Evolutionary conservation across 2,329 filamentous ascomycete species (phyloP).

Genomic region (Aschersonia sp.): DNA sequence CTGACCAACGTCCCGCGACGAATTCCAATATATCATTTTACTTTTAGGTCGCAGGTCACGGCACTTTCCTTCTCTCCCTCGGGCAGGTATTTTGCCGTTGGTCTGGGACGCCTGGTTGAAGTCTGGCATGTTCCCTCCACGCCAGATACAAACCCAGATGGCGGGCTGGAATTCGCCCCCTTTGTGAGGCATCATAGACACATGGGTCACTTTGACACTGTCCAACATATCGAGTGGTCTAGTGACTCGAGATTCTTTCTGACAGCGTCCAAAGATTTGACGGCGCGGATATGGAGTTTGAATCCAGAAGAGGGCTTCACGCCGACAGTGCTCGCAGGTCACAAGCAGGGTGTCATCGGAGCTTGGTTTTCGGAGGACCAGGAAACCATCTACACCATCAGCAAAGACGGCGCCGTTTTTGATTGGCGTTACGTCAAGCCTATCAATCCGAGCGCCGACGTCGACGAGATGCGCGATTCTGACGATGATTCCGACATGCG

Average conservation of each 20-base stretch:
- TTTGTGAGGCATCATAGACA: slow-evolving; percentile 82
- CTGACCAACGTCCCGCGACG: slow-evolving; percentile 79
- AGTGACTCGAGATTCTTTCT: slow-evolving; percentile 92
- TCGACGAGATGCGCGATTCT: slow-evolving; percentile 42
- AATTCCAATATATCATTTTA: slow-evolving; percentile 84
- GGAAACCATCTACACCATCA: slow-evolving; percentile 90
- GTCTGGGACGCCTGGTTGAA: slow-evolving; percentile 74
- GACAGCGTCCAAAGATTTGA: slow-evolving; percentile 82
- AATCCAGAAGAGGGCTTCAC: slow-evolving; percentile 75
- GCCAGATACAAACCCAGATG: slow-evolving; percentile 62
- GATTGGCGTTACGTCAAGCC: slow-evolving; percentile 72
- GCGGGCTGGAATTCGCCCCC: slow-evolving; percentile 85
- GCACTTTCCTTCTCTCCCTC: slow-evolving; percentile 84
- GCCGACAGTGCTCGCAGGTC: slow-evolving; percentile 79
- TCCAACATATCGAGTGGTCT: slow-evolving; percentile 86
- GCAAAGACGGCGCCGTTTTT: slow-evolving; percentile 94
- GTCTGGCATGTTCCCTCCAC: slow-evolving; percentile 93
- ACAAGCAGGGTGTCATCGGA: slow-evolving; percentile 79
- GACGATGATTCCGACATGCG: slow-evolving; percentile 51
- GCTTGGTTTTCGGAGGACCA: slow-evolving; percentile 96
- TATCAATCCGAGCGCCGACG: slow-evolving; percentile 38
- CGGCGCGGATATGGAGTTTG: slow-evolving; percentile 87
- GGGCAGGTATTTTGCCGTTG: slow-evolving; percentile 80
- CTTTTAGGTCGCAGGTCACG: slow-evolving; percentile 73
- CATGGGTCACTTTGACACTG: slow-evolving; percentile 74